Conservation (phyloP, 2,329 filamentous ascomycete genomes). For the Ophiocordyceps robertsii region DNA sequence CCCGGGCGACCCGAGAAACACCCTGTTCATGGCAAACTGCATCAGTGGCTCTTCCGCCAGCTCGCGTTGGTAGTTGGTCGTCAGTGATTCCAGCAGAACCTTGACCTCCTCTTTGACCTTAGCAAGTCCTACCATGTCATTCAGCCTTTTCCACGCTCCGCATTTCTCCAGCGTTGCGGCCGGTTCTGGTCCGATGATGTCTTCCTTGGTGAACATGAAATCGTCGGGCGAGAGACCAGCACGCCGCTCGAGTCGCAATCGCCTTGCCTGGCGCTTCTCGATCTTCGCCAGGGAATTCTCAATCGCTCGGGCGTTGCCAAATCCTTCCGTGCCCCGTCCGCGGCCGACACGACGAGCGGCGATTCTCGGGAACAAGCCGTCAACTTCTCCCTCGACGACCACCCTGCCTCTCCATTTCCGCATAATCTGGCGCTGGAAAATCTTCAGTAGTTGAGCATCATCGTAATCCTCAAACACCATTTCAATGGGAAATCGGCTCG, state of each 20-base stretch:
- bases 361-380: slow-evolving; percentile 52
- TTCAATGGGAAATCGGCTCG: slow-evolving; percentile 52
- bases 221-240: slow-evolving; percentile 34
- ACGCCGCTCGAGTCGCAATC: slow-evolving; percentile 35
- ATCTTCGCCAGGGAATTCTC: slow-evolving; percentile 48
- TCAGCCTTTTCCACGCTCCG: slow-evolving; percentile 42
- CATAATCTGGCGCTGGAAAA: slow-evolving; percentile 41
- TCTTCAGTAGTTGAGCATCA: slow-evolving; percentile 48
- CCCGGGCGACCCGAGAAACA: slow-evolving; percentile 60
- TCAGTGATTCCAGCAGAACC: slow-evolving; percentile 45
- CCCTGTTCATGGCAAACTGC: slow-evolving; percentile 49
- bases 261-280: slow-evolving; percentile 40
- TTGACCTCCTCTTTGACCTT: slow-evolving; percentile 49
- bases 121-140: slow-evolving; percentile 42
- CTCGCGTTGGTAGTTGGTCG: slow-evolving; percentile 53
- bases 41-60: slow-evolving; percentile 45
- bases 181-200: slow-evolving; percentile 59
- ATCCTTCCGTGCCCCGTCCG: slow-evolving; percentile 50
- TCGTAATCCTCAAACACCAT: slow-evolving; percentile 58
- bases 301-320: slow-evolving; percentile 59
- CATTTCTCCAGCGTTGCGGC: slow-evolving; percentile 34
- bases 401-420: slow-evolving; percentile 41
- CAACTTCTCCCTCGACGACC: slow-evolving; percentile 41
- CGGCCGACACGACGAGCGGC: slow-evolving; percentile 46
- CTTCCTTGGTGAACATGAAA: slow-evolving; percentile 47